Base-by-base conservation (phyloP, 208 protist species). In the Leishmania gerbilli region DNA sequence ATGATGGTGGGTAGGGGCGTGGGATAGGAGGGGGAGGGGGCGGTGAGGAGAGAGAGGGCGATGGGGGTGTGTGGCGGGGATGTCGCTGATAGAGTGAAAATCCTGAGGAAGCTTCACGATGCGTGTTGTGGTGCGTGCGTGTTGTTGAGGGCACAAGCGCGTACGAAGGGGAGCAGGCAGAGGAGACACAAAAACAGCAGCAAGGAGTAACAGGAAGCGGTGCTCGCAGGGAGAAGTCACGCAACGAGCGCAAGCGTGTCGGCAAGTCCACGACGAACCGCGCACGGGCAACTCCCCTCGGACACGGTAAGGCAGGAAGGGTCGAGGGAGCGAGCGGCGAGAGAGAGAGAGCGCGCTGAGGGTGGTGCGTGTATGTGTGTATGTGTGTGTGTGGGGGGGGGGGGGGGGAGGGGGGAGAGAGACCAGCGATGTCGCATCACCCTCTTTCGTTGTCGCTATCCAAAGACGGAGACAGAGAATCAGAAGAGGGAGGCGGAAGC, bases 1-100 rank as follows among this genome's bases (percentile, higher is more conserved):
- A 91, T 93, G 81, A 75, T 53, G 51, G 55, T 51, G 51, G 71
- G 19, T 31, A 15, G 40, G 9, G 9, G 13, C 17, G 67, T 19
- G 6, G 67, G 31, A 21, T 72, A 60, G 55, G 53, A 24, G 6
- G 69, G 56, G 64, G 74, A 56, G 17, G 40, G 71, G 21, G 62
- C 53, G 53, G 71, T 3, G 34, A 6, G 60, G 68, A 72, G 68
- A 51, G 37, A 24, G 31, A 68, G 53, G 1, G 82, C 56, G 19
- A n/a, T 0, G 49, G 56, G 62, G 24, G 40, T 7, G 31, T 75
- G 72, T 45, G 17, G 27, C 13, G 72, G 27, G 8, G 79, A 67
- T 56, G 42, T 65, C 27, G 65, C 34, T 49, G 56, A 77, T 45
- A 68, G 27, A 15, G 55, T n/a, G 60, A 37, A 49, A 62, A 51